Percentiles rank a stretch among this genome's conserved stretches.
Conservation (phyloP, 2,329 filamentous ascomycete genomes). For the Aspergillus nomiae region DNA sequence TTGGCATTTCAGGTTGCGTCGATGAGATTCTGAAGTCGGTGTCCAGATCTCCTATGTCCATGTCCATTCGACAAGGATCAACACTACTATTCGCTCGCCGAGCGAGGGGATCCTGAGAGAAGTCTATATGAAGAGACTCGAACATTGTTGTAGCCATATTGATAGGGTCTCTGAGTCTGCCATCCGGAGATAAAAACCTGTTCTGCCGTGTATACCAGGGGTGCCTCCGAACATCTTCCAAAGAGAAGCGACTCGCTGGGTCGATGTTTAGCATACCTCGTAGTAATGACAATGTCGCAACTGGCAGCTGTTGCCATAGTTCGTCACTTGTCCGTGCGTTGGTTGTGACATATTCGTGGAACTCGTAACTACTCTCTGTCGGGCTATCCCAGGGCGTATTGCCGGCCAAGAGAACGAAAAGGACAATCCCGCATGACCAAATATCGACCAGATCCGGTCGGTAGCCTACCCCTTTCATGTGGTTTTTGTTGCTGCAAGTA, state of each 20-base stretch:
- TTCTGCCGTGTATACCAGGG: slow-evolving; percentile 93
- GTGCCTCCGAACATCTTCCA: slow-evolving; percentile 83
- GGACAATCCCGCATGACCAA: slow-evolving; percentile 97
- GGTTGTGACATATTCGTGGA: slow-evolving; percentile 78
- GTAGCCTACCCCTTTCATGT: slow-evolving; percentile 49
- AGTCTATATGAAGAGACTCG: slow-evolving; percentile 85
- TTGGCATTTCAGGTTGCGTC: slow-evolving; percentile 82
- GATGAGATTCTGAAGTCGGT: slow-evolving; percentile 63
- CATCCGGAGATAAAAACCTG: slow-evolving; percentile 71
- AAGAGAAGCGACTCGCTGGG: slow-evolving; percentile 72
- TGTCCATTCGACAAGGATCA: slow-evolving; percentile 65
- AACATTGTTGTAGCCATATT: slow-evolving; percentile 93
- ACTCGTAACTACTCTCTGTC: slow-evolving; percentile 83
- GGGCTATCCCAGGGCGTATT: slow-evolving; percentile 99
- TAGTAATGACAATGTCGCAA: slow-evolving; percentile 75
- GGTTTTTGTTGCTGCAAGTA: slow-evolving; percentile 54
- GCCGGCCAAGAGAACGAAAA: slow-evolving; percentile 91
- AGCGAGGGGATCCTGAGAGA: slow-evolving; percentile 66
- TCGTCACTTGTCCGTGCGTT: slow-evolving; percentile 82
- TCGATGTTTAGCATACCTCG: slow-evolving; percentile 92
- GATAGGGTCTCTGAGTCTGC: slow-evolving; percentile 75
- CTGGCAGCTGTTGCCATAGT: slow-evolving; percentile 78
- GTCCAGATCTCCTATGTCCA: slow-evolving; percentile 56
- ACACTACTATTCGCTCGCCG: slow-evolving; percentile 38
- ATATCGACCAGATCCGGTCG: slow-evolving; percentile 81